Percentiles rank a stretch among this genome's conserved stretches.
phyloP scores from a whole-genome alignment of 2,329 filamentous ascomycete species.

The Colletotrichum sp. region DNA sequence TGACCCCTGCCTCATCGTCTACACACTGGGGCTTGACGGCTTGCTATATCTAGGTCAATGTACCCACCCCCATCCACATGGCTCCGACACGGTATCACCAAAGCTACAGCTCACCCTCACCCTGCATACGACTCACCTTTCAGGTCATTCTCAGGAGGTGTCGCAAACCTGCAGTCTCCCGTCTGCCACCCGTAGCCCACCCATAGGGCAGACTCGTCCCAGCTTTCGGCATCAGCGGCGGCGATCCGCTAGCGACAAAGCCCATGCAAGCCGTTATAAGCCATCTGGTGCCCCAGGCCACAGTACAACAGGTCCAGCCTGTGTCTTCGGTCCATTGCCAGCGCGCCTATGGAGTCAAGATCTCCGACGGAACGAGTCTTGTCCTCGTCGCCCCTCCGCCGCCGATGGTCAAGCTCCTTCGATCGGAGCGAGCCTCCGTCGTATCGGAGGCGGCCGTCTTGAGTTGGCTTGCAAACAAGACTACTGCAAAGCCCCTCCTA shows the following conservation, averaged over 20 bases:
- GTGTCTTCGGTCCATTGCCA: slow-evolving; percentile 42
- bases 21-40: not conserved
- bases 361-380: slow-evolving; percentile 45
- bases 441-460: slow-evolving; percentile 50
- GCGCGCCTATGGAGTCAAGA: slow-evolving; percentile 45
- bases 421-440: slow-evolving; percentile 50
- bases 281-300: slow-evolving; percentile 33
- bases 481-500: not conserved
- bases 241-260: slow-evolving; percentile 36
- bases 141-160: slow-evolving; percentile 17
- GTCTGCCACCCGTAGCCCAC: slow-evolving; percentile 5
- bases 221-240: not conserved
- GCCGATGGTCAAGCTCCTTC: slow-evolving; percentile 46
- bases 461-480: slow-evolving; percentile 44
- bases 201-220: slow-evolving; percentile 10
- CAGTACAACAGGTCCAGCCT: slow-evolving; percentile 35
- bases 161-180: slow-evolving; percentile 19
- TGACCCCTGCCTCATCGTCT: not conserved
- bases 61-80: slow-evolving; percentile 7
- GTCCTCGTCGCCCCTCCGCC: slow-evolving; percentile 48
- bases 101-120: not conserved
- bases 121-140: slow-evolving; percentile 1
- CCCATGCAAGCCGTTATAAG: slow-evolving; percentile 40
- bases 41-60: slow-evolving; percentile 13
- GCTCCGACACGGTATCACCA: slow-evolving; percentile 1